These are phyloP conservation scores for Botrytis elliptica DNA, from an alignment of 2,329 filamentous ascomycete genomes.

Conservation along the genomic window DNA sequence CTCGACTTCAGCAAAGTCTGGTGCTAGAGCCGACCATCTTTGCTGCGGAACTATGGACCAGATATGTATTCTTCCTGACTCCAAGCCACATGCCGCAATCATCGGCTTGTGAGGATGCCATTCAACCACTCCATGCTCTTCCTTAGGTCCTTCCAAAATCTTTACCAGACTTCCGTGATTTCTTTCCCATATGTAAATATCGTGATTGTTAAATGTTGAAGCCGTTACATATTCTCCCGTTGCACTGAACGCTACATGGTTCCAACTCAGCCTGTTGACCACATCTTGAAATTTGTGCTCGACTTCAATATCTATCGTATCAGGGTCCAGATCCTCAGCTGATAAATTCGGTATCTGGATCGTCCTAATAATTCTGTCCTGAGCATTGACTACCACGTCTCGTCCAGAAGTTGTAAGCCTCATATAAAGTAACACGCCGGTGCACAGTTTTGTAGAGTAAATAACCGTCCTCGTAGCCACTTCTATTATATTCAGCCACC, in stretches of 20 bases:
- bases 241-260: conserved; percentile 91
- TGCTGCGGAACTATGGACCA: conserved; percentile 96
- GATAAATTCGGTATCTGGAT: conserved; percentile 81
- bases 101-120: conserved; percentile 91
- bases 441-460: conserved; percentile 85
- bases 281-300: conserved; percentile 99
- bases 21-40: conserved; percentile 94
- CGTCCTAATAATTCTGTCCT: conserved; percentile 91
- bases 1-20: conserved; percentile 95
- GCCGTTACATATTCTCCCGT: conserved; percentile 95
- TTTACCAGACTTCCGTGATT: conserved; percentile 91
- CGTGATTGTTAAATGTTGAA: conserved; percentile 96
- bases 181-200: conserved; percentile 97
- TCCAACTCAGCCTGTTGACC: conserved; percentile 93
- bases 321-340: conserved; percentile 68
- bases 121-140: conserved; percentile 94
- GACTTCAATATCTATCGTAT: conserved; percentile 83
- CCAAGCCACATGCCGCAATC: conserved; percentile 86
- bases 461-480: conserved; percentile 77
- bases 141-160: conserved; percentile 94
- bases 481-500: conserved; percentile 94
- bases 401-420: conserved; percentile 81
- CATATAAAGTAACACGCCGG: conserved; percentile 83
- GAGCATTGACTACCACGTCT: conserved; percentile 87
- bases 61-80: conserved; percentile 89